A percentile compares a stretch with the other conserved stretches of the same genome.
These are phyloP conservation scores for Ceriops decandra DNA, from an alignment of 345 rosid genomes.

Conservation along the genomic window DNA sequence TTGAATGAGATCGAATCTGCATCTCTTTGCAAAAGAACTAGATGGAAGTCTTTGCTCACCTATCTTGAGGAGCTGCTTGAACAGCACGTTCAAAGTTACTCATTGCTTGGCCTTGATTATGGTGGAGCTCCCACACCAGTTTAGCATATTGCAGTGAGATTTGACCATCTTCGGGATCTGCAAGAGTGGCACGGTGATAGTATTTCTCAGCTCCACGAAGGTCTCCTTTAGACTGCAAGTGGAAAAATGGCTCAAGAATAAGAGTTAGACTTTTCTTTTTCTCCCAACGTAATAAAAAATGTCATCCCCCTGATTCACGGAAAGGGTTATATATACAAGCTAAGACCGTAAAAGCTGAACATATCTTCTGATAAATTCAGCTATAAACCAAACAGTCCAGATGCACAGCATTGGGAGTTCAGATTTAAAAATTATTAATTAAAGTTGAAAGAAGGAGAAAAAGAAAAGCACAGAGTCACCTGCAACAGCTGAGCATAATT, in stretches of 20 bases:
- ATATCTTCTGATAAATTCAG: background rate
- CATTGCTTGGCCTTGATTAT: constrained; percentile 51
- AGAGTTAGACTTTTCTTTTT: too few relatives aligned
- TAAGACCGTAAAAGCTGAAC: background rate
- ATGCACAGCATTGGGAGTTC: too few relatives aligned
- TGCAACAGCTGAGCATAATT: constrained; percentile 72
- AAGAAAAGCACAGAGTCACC: constrained; percentile 30
- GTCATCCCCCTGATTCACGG: too few relatives aligned
- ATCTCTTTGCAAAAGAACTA: background rate
- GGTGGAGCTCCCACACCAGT: constrained; percentile 64
- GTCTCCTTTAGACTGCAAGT: constrained; percentile 61
- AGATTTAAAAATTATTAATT: background rate
- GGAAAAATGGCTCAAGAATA: background rate
- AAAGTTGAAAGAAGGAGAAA: background rate
- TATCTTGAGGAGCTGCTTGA: constrained; percentile 60
- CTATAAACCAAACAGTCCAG: too few relatives aligned
- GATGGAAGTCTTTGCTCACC: constrained; percentile 29
- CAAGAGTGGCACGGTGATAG: constrained; percentile 55
- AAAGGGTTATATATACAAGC: too few relatives aligned
- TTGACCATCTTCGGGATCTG: constrained; percentile 60
- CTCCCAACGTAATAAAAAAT: too few relatives aligned
- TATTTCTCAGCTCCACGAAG: constrained; percentile 65
- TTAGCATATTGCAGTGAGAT: constrained; percentile 57
- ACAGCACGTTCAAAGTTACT: constrained; percentile 61
- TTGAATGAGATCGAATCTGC: background rate